phyloP scores from a whole-genome alignment of 1,139 yeast species.

The Saccharomycopsis hybrid region DNA sequence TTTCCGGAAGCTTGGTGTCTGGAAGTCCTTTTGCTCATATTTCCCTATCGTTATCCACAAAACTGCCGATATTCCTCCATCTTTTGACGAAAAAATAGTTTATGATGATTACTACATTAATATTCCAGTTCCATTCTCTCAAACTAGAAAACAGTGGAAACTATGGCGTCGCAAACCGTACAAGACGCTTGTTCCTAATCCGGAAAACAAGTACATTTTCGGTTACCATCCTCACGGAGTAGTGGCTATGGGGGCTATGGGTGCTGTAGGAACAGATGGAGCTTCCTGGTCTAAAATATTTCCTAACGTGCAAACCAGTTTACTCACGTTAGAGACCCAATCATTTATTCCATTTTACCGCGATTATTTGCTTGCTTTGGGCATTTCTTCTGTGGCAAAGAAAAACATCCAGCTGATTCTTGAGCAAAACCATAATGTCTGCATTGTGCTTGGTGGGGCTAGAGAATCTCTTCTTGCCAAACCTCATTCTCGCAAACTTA shows the following conservation, averaged over 20 bases:
- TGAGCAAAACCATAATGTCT: conserved; percentile 64
- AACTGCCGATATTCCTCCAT: conserved; percentile 66
- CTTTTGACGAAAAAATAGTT: conserved; percentile 40
- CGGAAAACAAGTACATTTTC: conserved; percentile 82
- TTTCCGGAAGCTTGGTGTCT: conserved; percentile 53
- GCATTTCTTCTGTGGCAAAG: conserved; percentile 80
- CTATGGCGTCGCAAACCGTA: conserved; percentile 19
- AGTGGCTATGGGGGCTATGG: conserved; percentile 87
- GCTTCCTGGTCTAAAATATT: conserved; percentile 58
- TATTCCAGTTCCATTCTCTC: neutral
- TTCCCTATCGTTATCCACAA: conserved; percentile 75
- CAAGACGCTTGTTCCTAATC: conserved; percentile 26
- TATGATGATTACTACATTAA: conserved; percentile 23
- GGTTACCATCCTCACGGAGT: conserved; percentile 98
- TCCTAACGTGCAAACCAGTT: conserved; percentile 76
- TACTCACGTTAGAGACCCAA: conserved; percentile 78
- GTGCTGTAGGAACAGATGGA: conserved; percentile 79
- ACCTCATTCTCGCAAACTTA: conserved; percentile 51
- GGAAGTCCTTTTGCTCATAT: conserved; percentile 71
- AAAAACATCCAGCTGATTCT: conserved; percentile 63
- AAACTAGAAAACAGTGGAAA: neutral
- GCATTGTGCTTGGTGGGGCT: conserved; percentile 94
- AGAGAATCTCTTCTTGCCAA: conserved; percentile 75
- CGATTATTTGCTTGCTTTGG: conserved; percentile 75
- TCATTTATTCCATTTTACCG: conserved; percentile 84